Base-by-base conservation (phyloP, 1,284 basidiomycete genomes). In the Salmacisia buchloeana region DNA sequence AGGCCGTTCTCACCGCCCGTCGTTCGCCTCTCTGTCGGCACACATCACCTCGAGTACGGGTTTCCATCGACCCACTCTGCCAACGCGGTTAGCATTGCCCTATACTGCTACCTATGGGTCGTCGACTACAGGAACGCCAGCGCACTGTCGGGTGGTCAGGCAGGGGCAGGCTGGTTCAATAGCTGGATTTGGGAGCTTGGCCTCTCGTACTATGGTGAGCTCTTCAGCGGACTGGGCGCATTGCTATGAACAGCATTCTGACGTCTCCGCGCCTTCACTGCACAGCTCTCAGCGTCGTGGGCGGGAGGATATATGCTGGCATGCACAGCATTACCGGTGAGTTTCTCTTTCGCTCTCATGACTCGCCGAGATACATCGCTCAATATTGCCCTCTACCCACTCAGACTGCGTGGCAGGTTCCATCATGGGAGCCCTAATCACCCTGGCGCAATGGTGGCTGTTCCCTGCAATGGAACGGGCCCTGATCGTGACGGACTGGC, bases 11-110 rank as follows among this genome's bases (percentile, higher is more conserved):
- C 89, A 5, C 94, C 94, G 1, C 94, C 94, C 0, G 89, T 97
- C 5, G 88, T 88, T 6, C 86, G 94, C 39, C 83, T 97, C 2
- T 75, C 79, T 2, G 78, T 83, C 29, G 81, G 81, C 21, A 80
- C 78, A 2, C 81, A 82, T 61, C 80, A 74, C 52, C 77, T 82
- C 43, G 83, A 82, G 69, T 93, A 92, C 76, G 94, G 94, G 18
- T 97, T 97, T 77, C 94, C 93, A 0, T 97, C 93, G 0, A 97
- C 94, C 0, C 94, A 98, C 77, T 91, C 92, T 1, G 92, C 94
- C 1, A 97, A 94, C 79, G 86, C 87, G 57, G 85, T 93, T 61
- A 92, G 91, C 38, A 90, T 94, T 68, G 92, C 91, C 0, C 63
- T 77, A 27, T 73, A 71, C 59, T 60, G 74, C 61, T 79, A 77